phyloP scores from a whole-genome alignment of 352 stramenopile species.

The Pilasporangium apinafurcum region DNA sequence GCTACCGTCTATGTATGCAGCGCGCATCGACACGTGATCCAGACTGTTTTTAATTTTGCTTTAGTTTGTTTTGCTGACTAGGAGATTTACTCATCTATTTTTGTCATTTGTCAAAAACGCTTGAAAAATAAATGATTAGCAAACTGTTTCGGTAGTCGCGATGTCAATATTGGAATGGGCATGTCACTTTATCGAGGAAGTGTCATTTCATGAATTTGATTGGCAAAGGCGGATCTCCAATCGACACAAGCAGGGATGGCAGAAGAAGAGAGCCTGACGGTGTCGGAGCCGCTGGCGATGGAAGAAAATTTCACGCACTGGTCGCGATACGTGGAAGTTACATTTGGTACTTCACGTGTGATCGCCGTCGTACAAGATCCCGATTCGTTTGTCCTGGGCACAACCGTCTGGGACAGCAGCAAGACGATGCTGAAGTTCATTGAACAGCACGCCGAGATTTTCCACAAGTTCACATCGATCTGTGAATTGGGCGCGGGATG shows the following conservation, averaged over 20 bases:
- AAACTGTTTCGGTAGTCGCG: too few species aligned
- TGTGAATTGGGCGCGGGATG: conserved; percentile 74
- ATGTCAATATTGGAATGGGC: too few species aligned
- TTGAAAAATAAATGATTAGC: too few species aligned
- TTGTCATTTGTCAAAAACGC: too few species aligned
- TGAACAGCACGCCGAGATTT: conserved; percentile 45
- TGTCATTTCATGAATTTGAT: too few species aligned
- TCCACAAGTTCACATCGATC: conserved; percentile 52
- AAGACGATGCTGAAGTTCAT: conserved; percentile 85
- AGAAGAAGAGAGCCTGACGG: conserved; percentile 46
- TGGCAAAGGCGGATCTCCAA: too few species aligned
- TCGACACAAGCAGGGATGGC: conserved; percentile 37
- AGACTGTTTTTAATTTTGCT: too few species aligned
- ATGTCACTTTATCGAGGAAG: too few species aligned
- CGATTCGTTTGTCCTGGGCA: conserved; percentile 77
- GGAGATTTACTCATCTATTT: too few species aligned
- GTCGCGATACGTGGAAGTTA: conserved; percentile 66
- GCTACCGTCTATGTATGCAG: too few species aligned
- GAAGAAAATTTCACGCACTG: conserved; percentile 77
- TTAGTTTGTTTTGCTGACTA: too few species aligned
- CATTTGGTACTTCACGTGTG: conserved; percentile 30
- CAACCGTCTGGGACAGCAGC: conserved; percentile 81
- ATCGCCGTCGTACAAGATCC: conserved; percentile 65
- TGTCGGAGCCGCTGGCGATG: conserved; percentile 54
- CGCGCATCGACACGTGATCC: too few species aligned